phyloP scores from a whole-genome alignment of 306 rosid species.

The Lagenaria siceraria region DNA sequence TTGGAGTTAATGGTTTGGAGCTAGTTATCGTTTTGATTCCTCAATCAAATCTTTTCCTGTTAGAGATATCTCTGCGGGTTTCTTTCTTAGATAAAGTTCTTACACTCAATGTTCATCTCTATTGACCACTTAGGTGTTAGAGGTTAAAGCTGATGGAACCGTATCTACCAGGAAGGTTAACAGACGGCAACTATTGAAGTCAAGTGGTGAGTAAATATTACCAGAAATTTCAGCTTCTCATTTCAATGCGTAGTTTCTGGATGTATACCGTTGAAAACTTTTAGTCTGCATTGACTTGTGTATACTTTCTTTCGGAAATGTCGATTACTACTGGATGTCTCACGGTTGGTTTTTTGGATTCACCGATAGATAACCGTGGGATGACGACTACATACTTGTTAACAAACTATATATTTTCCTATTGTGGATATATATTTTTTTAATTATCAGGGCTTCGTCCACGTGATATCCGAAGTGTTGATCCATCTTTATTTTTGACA shows the following conservation, averaged over 20 bases:
- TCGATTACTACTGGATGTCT: background rate
- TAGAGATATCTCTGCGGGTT: background rate
- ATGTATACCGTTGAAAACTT: background rate
- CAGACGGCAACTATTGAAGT: conserved; percentile 81
- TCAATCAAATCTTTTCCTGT: background rate
- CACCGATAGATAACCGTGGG: background rate
- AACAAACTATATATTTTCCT: background rate
- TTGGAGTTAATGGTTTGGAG: background rate
- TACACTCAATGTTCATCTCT: background rate
- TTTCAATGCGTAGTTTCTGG: background rate
- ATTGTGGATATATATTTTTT: background rate
- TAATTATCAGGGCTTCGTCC: conserved; percentile 81
- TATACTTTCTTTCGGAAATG: background rate
- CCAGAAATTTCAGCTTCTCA: conserved; percentile 1
- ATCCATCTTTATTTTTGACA: conserved; percentile 88
- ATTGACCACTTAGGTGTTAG: conserved; percentile 46
- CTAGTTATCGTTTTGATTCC: background rate
- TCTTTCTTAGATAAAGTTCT: background rate
- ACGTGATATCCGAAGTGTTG: conserved; percentile 92
- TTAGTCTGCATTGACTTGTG: background rate
- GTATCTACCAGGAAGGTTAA: conserved; percentile 68
- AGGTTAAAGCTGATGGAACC: conserved; percentile 64
- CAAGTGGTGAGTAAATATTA: conserved; percentile 53
- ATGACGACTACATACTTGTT: background rate
- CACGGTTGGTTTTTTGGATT: background rate